phyloP scores from a whole-genome alignment of 2,329 filamentous ascomycete genomes.

The Shiraia bambusicola region DNA sequence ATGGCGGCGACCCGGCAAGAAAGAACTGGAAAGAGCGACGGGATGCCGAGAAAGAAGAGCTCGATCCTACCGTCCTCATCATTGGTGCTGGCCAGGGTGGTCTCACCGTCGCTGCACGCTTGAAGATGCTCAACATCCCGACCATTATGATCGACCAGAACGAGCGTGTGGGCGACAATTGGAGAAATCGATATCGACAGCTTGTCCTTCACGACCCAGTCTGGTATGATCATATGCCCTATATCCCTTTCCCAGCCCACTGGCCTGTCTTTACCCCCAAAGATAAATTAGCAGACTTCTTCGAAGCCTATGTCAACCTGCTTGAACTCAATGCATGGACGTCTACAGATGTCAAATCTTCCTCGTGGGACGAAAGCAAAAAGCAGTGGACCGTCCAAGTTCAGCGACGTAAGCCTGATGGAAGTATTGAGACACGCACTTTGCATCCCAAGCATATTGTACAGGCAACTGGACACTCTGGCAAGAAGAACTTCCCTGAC shows the following conservation, averaged over 20 bases:
- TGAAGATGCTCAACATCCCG: conserved; percentile 47
- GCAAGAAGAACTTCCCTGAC: conserved; percentile 36
- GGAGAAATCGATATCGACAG: conserved; percentile 51
- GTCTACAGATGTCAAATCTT: conserved; percentile 40
- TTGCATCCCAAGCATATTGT: conserved; percentile 34
- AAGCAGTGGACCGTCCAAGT: conserved; percentile 44
- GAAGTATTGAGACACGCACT: conserved; percentile 24
- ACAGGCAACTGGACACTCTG: conserved; percentile 35
- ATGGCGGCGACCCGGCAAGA: conserved; percentile 29
- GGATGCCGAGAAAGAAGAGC: conserved; percentile 28
- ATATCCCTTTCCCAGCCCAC: conserved; percentile 33
- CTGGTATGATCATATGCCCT: conserved; percentile 46
- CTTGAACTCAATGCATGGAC: conserved; percentile 46
- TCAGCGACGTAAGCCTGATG: conserved; percentile 23
- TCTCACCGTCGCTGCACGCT: conserved; percentile 46
- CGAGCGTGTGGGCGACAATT: conserved; percentile 48
- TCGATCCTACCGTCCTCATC: conserved; percentile 34
- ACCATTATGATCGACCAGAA: conserved; percentile 51
- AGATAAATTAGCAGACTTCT: conserved; percentile 43
- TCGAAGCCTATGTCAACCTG: conserved; percentile 41
- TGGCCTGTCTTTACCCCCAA: conserved; percentile 39
- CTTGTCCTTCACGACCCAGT: conserved; percentile 46
- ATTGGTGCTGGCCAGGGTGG: conserved; percentile 50
- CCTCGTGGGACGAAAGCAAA: conserved; percentile 42
- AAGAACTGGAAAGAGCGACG: conserved; percentile 37